Conservation (phyloP, 352 stramenopile species). For the Aphanomyces euteiches region DNA sequence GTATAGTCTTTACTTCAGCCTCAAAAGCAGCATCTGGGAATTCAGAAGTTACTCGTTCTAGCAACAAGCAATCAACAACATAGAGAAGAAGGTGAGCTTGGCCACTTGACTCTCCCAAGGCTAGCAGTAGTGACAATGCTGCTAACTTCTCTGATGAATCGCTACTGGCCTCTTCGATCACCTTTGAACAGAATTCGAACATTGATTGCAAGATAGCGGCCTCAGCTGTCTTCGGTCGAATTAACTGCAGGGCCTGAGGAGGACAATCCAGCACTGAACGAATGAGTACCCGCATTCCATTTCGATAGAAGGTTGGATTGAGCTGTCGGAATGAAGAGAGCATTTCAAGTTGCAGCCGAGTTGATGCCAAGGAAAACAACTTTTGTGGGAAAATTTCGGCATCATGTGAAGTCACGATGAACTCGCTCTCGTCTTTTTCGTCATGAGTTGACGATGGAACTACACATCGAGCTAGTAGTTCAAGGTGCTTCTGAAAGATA, state of each 20-base stretch:
- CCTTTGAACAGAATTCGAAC: neutral
- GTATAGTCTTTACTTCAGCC: slow-evolving; percentile 41
- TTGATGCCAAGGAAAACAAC: slow-evolving; percentile 24
- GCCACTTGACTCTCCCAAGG: slow-evolving; percentile 56
- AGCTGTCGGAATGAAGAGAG: slow-evolving; percentile 26
- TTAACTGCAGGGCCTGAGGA: slow-evolving; percentile 9
- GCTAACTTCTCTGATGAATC: slow-evolving; percentile 37
- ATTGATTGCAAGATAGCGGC: slow-evolving; percentile 16
- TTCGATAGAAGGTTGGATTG: slow-evolving; percentile 25
- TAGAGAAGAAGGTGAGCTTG: slow-evolving; percentile 26
- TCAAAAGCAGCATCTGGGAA: slow-evolving; percentile 33
- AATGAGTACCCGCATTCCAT: slow-evolving; percentile 19
- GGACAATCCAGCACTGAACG: slow-evolving; percentile 23
- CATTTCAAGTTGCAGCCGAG: slow-evolving; percentile 26
- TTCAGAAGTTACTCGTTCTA: slow-evolving; percentile 42
- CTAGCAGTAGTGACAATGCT: slow-evolving; percentile 47
- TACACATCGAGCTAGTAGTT: slow-evolving; percentile 12
- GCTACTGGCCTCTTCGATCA: slow-evolving; percentile 17
- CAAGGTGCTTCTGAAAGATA: slow-evolving; percentile 21
- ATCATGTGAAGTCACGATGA: slow-evolving; percentile 17
- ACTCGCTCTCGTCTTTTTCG: neutral
- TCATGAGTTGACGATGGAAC: neutral
- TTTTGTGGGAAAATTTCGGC: slow-evolving; percentile 20
- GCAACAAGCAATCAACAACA: slow-evolving; percentile 37
- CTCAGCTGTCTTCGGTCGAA: slow-evolving; percentile 24